These are phyloP conservation scores for Lentithecium fluviatile DNA, from an alignment of 495 filamentous ascomycete genomes.

Conservation along the genomic window DNA sequence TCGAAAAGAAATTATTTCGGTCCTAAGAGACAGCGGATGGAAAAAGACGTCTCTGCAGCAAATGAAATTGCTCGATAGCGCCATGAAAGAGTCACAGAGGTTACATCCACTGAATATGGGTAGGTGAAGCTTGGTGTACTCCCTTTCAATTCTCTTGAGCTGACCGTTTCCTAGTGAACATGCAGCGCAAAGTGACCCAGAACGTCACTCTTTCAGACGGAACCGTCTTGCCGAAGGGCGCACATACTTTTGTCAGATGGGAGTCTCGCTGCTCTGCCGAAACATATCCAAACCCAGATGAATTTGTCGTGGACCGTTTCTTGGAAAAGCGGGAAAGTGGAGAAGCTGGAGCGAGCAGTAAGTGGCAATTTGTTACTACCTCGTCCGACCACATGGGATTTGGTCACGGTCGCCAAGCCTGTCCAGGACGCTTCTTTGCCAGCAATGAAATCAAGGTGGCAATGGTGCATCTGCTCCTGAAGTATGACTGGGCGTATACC, in stretches of 20 bases:
- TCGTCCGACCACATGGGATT: constrained; percentile 46
- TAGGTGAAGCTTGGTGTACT: background rate
- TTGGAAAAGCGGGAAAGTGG: background rate
- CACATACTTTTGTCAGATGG: background rate
- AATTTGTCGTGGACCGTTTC: background rate
- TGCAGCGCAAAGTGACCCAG: background rate
- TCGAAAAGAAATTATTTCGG: constrained; percentile 32
- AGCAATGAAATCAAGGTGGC: constrained; percentile 49
- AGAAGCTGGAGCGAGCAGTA: background rate
- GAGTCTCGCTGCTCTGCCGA: background rate
- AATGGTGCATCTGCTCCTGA: constrained; percentile 19
- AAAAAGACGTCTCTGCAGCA: constrained; percentile 45
- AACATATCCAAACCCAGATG: background rate
- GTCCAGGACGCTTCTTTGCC: constrained; percentile 55
- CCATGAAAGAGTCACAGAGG: constrained; percentile 54
- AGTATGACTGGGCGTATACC: constrained; percentile 4
- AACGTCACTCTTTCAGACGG: background rate
- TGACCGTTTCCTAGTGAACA: background rate
- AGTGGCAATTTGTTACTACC: background rate
- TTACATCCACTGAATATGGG: constrained; percentile 42
- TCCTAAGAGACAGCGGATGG: constrained; percentile 34
- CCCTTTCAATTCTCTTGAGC: background rate
- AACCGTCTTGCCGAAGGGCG: background rate
- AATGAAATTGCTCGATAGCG: constrained; percentile 52
- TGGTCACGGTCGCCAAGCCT: constrained; percentile 53